A percentile compares a stretch with the other conserved stretches of the same genome.
Evolutionary conservation across 2,329 filamentous ascomycete species (phyloP).

Genomic region (Ophiostoma sp.): DNA sequence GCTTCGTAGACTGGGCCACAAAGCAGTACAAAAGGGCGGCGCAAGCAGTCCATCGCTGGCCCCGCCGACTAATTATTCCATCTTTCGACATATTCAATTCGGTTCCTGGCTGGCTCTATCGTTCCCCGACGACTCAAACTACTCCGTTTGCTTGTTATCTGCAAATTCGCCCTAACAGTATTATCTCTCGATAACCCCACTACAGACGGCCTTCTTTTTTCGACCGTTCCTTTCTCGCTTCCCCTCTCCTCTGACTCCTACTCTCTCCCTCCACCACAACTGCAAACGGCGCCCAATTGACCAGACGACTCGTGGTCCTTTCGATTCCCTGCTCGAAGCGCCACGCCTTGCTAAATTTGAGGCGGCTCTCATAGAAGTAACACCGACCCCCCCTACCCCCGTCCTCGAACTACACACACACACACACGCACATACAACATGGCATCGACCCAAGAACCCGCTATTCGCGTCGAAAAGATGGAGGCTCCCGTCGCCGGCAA

Average conservation of each 20-base stretch:
- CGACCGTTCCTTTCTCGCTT: background rate
- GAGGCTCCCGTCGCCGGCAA: slow-evolving; percentile 33
- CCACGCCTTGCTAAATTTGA: too few species aligned
- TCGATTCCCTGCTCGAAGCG: background rate
- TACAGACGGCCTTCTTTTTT: slow-evolving; percentile 9
- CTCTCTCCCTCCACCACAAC: background rate
- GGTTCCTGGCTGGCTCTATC: slow-evolving; percentile 3
- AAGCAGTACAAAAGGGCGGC: slow-evolving; percentile 5
- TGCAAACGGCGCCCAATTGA: background rate
- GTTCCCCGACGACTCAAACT: too few species aligned
- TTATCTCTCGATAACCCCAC: slow-evolving; percentile 15
- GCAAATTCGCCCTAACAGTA: background rate
- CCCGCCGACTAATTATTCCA: slow-evolving; percentile 7
- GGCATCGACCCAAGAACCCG: slow-evolving; percentile 40
- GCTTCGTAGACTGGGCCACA: background rate
- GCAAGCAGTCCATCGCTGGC: slow-evolving; percentile 11
- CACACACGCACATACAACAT: slow-evolving; percentile 11
- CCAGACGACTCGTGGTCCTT: background rate
- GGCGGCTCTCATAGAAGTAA: too few species aligned
- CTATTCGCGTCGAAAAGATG: slow-evolving; percentile 42
- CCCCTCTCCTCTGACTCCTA: slow-evolving; percentile 2
- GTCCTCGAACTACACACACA: background rate
- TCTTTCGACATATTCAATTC: background rate
- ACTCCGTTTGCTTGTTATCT: too few species aligned
- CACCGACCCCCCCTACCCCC: background rate